Conservation (phyloP, 1,284 basidiomycete species). For the Neonothopanus nambi region DNA sequence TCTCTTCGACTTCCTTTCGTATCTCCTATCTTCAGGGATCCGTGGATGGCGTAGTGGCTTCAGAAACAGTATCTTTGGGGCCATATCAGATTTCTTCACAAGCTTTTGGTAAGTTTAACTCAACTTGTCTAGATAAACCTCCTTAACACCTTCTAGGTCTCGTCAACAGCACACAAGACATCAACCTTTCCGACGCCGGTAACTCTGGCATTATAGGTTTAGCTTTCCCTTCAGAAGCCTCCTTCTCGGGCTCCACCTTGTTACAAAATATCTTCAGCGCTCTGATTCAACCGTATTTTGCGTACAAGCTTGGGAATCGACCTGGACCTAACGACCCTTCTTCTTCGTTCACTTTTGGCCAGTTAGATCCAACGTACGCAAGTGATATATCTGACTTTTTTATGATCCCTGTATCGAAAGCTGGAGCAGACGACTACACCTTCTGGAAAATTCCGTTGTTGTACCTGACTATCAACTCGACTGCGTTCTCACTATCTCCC, state of each 20-base stretch:
- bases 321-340: constrained; percentile 24
- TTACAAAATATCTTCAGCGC: constrained; percentile 50
- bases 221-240: constrained; percentile 47
- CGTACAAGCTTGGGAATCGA: constrained; percentile 48
- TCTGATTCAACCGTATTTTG: constrained; percentile 45
- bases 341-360: constrained; percentile 55
- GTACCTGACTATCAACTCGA: constrained; percentile 44
- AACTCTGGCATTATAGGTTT: constrained; percentile 61
- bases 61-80: constrained; percentile 46
- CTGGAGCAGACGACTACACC: constrained; percentile 41
- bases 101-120: constrained; percentile 37
- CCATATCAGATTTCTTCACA: constrained; percentile 41
- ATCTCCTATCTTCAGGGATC: constrained; percentile 49
- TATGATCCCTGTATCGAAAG: constrained; percentile 43
- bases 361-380: constrained; percentile 42
- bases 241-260: constrained; percentile 50
- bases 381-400: constrained; percentile 36
- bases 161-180: constrained; percentile 43
- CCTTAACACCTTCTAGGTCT: constrained; percentile 35
- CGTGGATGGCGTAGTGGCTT: constrained; percentile 43
- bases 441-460: constrained; percentile 60
- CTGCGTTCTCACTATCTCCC: constrained; percentile 39
- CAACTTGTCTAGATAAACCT: not conserved
- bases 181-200: constrained; percentile 47
- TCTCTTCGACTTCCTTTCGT: constrained; percentile 36